These are phyloP conservation scores for Clonostachys byssicola DNA, from an alignment of 2,329 filamentous ascomycete species.

Conservation along the genomic window DNA sequence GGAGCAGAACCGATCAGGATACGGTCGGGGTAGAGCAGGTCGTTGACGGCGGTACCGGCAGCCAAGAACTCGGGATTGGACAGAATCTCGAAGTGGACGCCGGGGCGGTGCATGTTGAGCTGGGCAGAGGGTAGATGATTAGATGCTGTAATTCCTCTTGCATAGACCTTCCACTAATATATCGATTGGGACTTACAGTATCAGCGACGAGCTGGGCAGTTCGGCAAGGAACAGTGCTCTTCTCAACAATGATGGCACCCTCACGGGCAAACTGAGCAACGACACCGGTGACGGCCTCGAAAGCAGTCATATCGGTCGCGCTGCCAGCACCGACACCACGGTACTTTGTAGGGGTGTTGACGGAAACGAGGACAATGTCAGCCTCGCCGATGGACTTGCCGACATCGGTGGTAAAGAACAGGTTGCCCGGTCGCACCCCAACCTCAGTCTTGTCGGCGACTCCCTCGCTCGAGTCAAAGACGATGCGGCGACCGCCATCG, in stretches of 20 bases:
- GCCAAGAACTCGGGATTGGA: slow-evolving; percentile 81
- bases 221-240: slow-evolving; percentile 74
- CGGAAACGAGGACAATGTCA: slow-evolving; percentile 70
- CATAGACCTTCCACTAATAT: not conserved
- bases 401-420: slow-evolving; percentile 70
- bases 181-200: slow-evolving; percentile 44
- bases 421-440: slow-evolving; percentile 52
- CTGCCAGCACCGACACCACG: slow-evolving; percentile 65
- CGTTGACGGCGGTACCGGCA: slow-evolving; percentile 69
- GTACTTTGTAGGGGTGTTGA: slow-evolving; percentile 76
- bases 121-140: slow-evolving; percentile 12
- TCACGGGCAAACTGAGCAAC: slow-evolving; percentile 63
- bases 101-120: slow-evolving; percentile 56
- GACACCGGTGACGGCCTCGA: slow-evolving; percentile 65
- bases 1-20: slow-evolving; percentile 69
- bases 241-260: slow-evolving; percentile 75
- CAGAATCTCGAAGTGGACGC: slow-evolving; percentile 67
- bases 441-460: slow-evolving; percentile 25
- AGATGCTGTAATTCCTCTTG: too few relatives aligned
- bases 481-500: slow-evolving; percentile 46
- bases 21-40: slow-evolving; percentile 67
- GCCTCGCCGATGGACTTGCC: slow-evolving; percentile 58
- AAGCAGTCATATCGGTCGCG: slow-evolving; percentile 68
- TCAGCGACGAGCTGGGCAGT: slow-evolving; percentile 67
- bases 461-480: slow-evolving; percentile 30